Conservation (phyloP, 805 yeast species). For the Ogataea pini region DNA sequence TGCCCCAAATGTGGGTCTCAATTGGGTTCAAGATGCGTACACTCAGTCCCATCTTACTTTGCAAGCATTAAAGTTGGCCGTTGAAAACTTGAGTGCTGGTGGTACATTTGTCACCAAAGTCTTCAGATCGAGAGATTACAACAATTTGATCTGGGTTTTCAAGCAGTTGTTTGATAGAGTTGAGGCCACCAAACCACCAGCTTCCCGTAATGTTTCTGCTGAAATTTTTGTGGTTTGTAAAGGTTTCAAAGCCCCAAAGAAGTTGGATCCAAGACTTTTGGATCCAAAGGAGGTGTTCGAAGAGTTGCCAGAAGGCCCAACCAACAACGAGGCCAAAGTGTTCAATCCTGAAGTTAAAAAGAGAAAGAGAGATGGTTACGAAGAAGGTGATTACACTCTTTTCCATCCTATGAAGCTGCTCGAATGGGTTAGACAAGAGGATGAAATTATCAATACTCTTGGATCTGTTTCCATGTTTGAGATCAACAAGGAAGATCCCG, state of each 20-base stretch:
- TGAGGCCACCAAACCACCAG: conserved; percentile 98
- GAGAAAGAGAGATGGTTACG: conserved; percentile 95
- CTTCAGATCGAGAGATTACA: conserved; percentile 98
- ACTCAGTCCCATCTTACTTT: conserved; percentile 95
- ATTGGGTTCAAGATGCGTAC: conserved; percentile 99
- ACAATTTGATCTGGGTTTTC: conserved; percentile 96
- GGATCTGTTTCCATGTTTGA: conserved; percentile 72
- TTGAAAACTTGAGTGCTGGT: conserved; percentile 84
- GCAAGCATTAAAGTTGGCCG: conserved; percentile 92
- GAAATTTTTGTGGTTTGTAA: conserved; percentile 97
- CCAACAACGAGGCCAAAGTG: conserved; percentile 85
- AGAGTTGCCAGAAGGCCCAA: conserved; percentile 74
- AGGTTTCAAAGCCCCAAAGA: conserved; percentile 95
- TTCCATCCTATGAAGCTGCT: conserved; percentile 72
- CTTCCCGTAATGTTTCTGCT: conserved; percentile 98
- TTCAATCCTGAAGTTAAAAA: conserved; percentile 91
- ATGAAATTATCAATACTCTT: conserved; percentile 79
- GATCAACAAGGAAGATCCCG: conserved; percentile 62
- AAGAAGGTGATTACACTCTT: conserved; percentile 80
- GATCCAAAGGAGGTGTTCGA: conserved; percentile 95
- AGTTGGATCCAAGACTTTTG: conserved; percentile 85
- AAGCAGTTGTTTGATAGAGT: conserved; percentile 94
- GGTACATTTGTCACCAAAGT: conserved; percentile 97
- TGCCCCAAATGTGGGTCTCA: conserved; percentile 99
- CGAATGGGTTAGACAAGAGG: conserved; percentile 73